Evolutionary conservation across 768 basidiomycete genomes (phyloP).

Genomic region (Pleurotus djamor): DNA sequence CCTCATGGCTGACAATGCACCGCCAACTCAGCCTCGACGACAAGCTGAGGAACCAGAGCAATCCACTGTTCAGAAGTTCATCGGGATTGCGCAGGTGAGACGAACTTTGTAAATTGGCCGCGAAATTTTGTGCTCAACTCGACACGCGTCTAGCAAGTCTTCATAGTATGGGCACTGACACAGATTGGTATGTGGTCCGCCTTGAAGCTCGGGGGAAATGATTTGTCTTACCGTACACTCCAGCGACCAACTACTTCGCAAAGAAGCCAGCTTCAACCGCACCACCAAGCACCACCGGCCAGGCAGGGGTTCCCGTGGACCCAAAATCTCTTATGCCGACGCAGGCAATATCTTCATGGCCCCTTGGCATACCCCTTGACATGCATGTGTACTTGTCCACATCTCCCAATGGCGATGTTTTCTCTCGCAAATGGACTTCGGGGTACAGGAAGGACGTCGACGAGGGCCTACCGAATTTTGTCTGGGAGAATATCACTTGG

Average conservation of each 20-base stretch:
- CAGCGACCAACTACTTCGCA: constrained; percentile 26
- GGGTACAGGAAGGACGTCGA: constrained; percentile 45
- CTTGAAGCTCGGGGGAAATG: neutral
- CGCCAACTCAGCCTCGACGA: neutral
- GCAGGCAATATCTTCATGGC: constrained; percentile 57
- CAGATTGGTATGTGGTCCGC: constrained; percentile 51
- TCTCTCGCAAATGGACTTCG: constrained; percentile 51
- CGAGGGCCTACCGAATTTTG: constrained; percentile 59
- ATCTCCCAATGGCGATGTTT: constrained; percentile 58
- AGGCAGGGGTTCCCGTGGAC: constrained; percentile 25
- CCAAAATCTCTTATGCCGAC: constrained; percentile 53
- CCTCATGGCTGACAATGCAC: neutral
- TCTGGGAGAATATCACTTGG: constrained; percentile 77
- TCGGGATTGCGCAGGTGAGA: constrained; percentile 41
- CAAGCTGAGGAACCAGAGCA: constrained; percentile 20
- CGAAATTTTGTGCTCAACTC: neutral
- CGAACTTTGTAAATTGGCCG: neutral
- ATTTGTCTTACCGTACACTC: neutral
- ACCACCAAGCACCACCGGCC: constrained; percentile 7
- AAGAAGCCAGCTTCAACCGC: constrained; percentile 4
- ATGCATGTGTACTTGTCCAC: constrained; percentile 78
- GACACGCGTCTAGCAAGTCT: constrained; percentile 51
- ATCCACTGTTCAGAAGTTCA: constrained; percentile 30
- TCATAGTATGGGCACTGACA: constrained; percentile 63
- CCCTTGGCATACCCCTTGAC: constrained; percentile 54